Base-by-base conservation (phyloP, 2,329 filamentous ascomycete species). In the Arachnomyces sp. region DNA sequence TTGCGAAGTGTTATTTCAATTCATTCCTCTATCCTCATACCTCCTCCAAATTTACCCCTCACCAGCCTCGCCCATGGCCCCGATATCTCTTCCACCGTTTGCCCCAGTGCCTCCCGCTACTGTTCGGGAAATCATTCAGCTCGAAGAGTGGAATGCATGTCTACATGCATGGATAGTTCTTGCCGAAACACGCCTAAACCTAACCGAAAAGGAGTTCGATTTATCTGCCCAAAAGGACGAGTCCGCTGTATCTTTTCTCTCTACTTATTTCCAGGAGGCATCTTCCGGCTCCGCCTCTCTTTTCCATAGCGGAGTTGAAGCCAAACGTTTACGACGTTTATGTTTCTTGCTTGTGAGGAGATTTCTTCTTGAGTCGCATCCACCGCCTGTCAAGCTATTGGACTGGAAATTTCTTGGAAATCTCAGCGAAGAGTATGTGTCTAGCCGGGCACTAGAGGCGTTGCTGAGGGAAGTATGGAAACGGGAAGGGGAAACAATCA, bases 141-240 rank as follows among this genome's bases (percentile, higher is more conserved):
- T 78, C 3, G 65, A 72, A 37, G 85, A 94, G 63, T 94, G 88
- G 88, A 72, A 82, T 48, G 71, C 76, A 25, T 87, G 83, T 57
- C 66, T 93, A 34, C 76, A 83, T 47, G 81, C 85, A 28, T 95
- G 87, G 87, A 66, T 79, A 13, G 67, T 76, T 8, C 71, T 94
- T 5, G 66, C 77, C 5, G 72, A 80, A 39, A 72, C 79, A 2
- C 76, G 88, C 47, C 61, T 92, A 20, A 69, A 73, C 11, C 63
- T 83, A 0, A 52, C 74, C 0, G 70, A 77, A 5, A 54, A 70
- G 1, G 65, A 77, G 0, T 83, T 92, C 45, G 49, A 58, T 34
- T 56, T 60, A 28, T 59, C 64, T 17, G 68, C 76, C 7, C 49
- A 61, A 2, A 71, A 73, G 3, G 76, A 85, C 49, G 70, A 73